phyloP scores from a whole-genome alignment of 2,329 filamentous ascomycete genomes.

The Colletotrichum liaoningense region DNA sequence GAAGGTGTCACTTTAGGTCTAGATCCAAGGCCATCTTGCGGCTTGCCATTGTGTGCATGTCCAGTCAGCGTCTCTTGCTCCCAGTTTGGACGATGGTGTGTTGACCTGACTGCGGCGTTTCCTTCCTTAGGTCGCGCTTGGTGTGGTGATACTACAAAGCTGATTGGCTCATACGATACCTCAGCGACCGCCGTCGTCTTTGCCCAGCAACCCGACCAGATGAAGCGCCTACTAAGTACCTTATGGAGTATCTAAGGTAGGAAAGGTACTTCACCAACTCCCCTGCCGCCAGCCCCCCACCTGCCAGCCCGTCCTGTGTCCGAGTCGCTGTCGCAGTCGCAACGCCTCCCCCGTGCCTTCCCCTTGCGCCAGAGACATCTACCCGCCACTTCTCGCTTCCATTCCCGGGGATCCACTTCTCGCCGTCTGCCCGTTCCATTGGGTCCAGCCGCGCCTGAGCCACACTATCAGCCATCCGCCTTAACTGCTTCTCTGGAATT shows the following conservation, averaged over 20 bases:
- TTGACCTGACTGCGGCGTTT: slow-evolving; percentile 9
- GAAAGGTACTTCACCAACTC: background rate
- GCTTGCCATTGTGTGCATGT: background rate
- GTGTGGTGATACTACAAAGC: background rate
- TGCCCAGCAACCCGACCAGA: slow-evolving; percentile 33
- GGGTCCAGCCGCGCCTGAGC: slow-evolving; percentile 19
- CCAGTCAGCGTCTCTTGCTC: background rate
- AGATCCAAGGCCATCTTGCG: slow-evolving; percentile 2
- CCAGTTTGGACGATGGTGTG: background rate
- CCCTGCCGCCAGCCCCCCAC: slow-evolving; percentile 17
- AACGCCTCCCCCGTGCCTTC: background rate
- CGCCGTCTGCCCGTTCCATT: slow-evolving; percentile 7
- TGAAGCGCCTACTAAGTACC: slow-evolving; percentile 15
- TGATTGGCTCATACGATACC: slow-evolving; percentile 34
- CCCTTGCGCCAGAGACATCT: slow-evolving; percentile 4
- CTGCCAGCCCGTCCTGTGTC: background rate
- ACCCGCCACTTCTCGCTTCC: slow-evolving; percentile 16
- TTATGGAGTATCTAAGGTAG: no score
- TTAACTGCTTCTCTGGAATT: slow-evolving; percentile 7
- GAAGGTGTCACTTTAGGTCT: slow-evolving; percentile 27
- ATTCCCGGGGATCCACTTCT: background rate
- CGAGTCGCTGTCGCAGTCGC: background rate
- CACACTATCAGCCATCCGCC: slow-evolving; percentile 6
- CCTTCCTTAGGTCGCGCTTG: slow-evolving; percentile 13
- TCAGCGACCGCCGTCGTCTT: slow-evolving; percentile 16